Base-by-base conservation (phyloP, 495 filamentous ascomycete genomes). In the Podospora appendiculata region DNA sequence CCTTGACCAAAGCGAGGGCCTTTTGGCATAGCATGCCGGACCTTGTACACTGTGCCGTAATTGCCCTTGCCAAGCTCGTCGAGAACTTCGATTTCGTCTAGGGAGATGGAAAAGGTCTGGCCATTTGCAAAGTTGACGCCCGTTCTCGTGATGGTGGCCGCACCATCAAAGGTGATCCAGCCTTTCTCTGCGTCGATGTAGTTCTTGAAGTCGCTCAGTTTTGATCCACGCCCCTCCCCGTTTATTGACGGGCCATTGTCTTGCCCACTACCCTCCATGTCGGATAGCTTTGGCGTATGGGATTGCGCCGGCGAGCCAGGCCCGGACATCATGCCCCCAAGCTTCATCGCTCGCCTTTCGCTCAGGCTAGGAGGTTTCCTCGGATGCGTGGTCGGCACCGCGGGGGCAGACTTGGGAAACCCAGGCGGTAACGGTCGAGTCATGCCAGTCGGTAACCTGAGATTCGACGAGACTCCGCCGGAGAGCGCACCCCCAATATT, bases 11-110 rank as follows among this genome's bases (percentile, higher is more conserved):
- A 88, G 59, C 84, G 84, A 9, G 90, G 86, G 47, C 89, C 79
- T 43, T 80, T 77, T 32, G 88, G 89, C 48, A 88, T 80, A 48
- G 84, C 83, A 70, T 97, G 93, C 52, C 88, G 80, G 43, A 96
- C 93, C 65, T 91, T 95, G 78, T 94, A 96, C 9, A 99, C 93
- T 0, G 92, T 97, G 17, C 93, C 93, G 59, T 99, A 99, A 61
- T 99, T 99, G 16, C 93, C 93, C 69, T 97, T 99, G 39, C 93
- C 93, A 12, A 99, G 70, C 70, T 99, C 93, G 51, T 96, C 94
- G 52, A 99, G 64, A 6, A 86, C 92, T 59, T 97, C 92, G 2
- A 99, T 86, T 61, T 99, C 93, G 56, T 97, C 92, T 41, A 99
- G 74, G 8, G 93, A 97, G 53, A 99, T 96, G 62, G 76, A 88